These are phyloP conservation scores for Neurospora sp. DNA, from an alignment of 495 filamentous ascomycete species.

Conservation along the genomic window DNA sequence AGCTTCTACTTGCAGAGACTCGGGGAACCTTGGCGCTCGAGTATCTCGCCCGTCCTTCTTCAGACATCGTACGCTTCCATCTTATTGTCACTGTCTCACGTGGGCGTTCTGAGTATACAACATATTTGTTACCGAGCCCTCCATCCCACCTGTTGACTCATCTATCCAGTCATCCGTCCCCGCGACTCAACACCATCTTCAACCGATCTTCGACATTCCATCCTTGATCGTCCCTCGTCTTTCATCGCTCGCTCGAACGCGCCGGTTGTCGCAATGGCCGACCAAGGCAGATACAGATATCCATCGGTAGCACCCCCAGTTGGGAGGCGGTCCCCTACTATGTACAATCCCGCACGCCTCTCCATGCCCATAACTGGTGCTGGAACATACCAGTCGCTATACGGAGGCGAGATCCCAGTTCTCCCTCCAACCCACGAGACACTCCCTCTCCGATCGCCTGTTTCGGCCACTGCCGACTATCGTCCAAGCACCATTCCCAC, in stretches of 20 bases:
- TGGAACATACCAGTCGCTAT: slow-evolving; percentile 29
- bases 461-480: slow-evolving; percentile 22
- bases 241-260: not conserved
- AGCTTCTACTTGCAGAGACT: not conserved
- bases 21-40: not conserved
- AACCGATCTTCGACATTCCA: not conserved
- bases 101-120: not conserved
- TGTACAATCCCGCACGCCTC: slow-evolving; percentile 37
- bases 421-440: slow-evolving; percentile 16
- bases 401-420: slow-evolving; percentile 31
- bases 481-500: slow-evolving; percentile 19
- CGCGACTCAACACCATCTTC: not conserved
- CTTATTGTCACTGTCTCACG: not conserved
- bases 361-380: slow-evolving; percentile 34
- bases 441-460: slow-evolving; percentile 25
- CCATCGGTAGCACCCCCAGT: slow-evolving; percentile 11
- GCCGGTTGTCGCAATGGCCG: slow-evolving; percentile 26
- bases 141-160: not conserved
- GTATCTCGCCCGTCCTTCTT: not conserved
- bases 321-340: slow-evolving; percentile 31
- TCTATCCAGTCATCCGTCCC: not conserved
- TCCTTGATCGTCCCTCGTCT: not conserved
- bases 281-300: slow-evolving; percentile 27
- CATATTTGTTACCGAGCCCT: not conserved
- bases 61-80: not conserved